Evolutionary conservation across 2,329 filamentous ascomycete genomes (phyloP).

Genomic region (Pseudogymnoascus sp.): DNA sequence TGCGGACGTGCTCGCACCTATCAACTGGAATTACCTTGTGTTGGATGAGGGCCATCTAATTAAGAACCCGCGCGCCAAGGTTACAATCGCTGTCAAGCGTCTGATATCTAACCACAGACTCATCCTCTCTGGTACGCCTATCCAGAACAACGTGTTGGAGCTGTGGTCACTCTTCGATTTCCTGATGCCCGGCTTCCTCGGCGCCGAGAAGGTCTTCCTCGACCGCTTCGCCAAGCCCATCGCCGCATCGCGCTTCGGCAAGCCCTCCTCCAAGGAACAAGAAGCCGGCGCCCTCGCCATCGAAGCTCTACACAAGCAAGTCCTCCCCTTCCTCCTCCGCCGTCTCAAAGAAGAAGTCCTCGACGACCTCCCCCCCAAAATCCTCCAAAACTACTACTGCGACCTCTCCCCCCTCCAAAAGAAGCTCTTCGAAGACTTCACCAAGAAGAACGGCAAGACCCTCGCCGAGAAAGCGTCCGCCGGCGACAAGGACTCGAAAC

Average conservation of each 20-base stretch:
- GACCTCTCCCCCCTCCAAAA: constrained; percentile 91
- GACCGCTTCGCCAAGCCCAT: constrained; percentile 89
- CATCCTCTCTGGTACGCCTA: constrained; percentile 92
- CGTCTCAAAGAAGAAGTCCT: constrained; percentile 96
- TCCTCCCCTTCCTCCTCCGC: constrained; percentile 88
- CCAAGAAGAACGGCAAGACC: constrained; percentile 83
- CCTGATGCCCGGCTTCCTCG: constrained; percentile 95
- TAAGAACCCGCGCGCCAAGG: constrained; percentile 97
- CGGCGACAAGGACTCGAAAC: constrained; percentile 86
- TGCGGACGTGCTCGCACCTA: constrained; percentile 69
- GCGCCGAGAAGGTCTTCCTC: constrained; percentile 88
- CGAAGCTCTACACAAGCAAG: constrained; percentile 97
- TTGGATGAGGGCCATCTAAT: constrained; percentile 96
- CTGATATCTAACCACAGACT: constrained; percentile 87
- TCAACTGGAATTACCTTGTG: constrained; percentile 96
- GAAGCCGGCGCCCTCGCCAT: constrained; percentile 93
- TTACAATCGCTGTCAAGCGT: constrained; percentile 84
- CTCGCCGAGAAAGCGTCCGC: constrained; percentile 75
- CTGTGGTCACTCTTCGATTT: constrained; percentile 98
- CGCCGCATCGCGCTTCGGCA: constrained; percentile 86
- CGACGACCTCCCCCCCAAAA: constrained; percentile 94
- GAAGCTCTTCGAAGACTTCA: constrained; percentile 94
- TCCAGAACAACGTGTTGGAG: constrained; percentile 95
- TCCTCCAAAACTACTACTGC: constrained; percentile 98
- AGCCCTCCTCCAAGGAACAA: constrained; percentile 96